phyloP scores from a whole-genome alignment of 2,329 filamentous ascomycete species.

The Penicillium sp. region DNA sequence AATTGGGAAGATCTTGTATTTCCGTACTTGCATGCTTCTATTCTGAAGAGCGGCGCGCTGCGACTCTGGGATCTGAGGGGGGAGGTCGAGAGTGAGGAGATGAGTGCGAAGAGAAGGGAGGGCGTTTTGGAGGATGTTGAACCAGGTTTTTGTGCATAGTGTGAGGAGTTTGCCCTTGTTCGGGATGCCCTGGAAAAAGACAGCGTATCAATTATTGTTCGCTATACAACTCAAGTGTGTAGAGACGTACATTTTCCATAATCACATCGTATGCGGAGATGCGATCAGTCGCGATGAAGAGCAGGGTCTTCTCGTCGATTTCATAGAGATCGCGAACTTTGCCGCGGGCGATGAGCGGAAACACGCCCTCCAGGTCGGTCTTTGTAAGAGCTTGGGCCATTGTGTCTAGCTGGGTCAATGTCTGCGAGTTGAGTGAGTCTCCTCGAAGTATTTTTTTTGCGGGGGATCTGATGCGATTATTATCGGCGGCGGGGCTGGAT shows the following conservation, averaged over 20 bases:
- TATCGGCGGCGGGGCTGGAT: background rate
- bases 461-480: background rate
- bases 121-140: constrained; percentile 54
- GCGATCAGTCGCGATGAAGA: constrained; percentile 83
- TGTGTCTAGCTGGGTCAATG: constrained; percentile 6
- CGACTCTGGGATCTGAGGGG: constrained; percentile 43
- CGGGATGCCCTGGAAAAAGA: constrained; percentile 55
- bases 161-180: constrained; percentile 66
- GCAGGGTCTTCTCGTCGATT: constrained; percentile 65
- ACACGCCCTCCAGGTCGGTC: constrained; percentile 40
- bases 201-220: background rate
- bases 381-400: constrained; percentile 39
- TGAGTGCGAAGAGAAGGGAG: constrained; percentile 61
- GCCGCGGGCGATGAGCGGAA: constrained; percentile 54
- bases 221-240: constrained; percentile 21
- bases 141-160: constrained; percentile 66
- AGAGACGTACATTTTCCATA: constrained; percentile 63
- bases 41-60: constrained; percentile 55
- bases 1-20: constrained; percentile 70
- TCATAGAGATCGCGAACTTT: constrained; percentile 82
- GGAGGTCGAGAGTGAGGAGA: constrained; percentile 57
- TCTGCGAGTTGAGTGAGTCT: background rate
- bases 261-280: constrained; percentile 96
- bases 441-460: background rate
- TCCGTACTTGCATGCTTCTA: constrained; percentile 74